phyloP scores from a whole-genome alignment of 495 filamentous ascomycete genomes.

The Neurospora sp. region DNA sequence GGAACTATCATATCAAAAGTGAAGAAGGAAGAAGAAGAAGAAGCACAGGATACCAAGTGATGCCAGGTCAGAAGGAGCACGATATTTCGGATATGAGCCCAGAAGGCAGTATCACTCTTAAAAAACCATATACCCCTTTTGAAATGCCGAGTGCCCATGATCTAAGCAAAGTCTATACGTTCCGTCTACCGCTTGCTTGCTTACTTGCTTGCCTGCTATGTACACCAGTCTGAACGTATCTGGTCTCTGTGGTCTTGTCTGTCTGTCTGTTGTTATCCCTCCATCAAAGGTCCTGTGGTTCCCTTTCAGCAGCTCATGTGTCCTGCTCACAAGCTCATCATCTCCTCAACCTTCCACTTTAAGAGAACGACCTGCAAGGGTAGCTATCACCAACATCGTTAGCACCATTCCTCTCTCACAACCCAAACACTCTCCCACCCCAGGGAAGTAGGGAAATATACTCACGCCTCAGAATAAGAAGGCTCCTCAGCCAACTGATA shows the following conservation, averaged over 20 bases:
- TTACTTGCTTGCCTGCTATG: not conserved
- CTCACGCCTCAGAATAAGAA: constrained; percentile 50
- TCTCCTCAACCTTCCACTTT: not conserved
- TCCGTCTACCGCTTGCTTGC: not conserved
- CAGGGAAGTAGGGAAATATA: constrained; percentile 4
- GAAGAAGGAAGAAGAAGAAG: not conserved
- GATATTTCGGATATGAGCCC: not conserved
- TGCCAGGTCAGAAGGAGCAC: not conserved
- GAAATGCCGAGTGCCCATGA: not conserved
- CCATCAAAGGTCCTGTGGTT: not conserved
- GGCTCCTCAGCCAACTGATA: constrained; percentile 46
- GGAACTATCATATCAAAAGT: not conserved
- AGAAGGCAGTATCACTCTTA: not conserved
- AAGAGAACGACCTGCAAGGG: constrained; percentile 28
- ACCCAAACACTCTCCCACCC: not conserved
- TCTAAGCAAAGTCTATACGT: not conserved
- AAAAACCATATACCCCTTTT: not conserved
- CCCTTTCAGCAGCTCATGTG: not conserved
- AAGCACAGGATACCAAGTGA: not conserved
- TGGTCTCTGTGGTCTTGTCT: not conserved
- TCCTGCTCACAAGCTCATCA: not conserved
- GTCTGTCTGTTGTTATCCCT: not conserved
- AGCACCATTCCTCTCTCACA: constrained; percentile 7
- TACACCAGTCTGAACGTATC: constrained; percentile 1
- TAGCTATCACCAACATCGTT: constrained; percentile 17